Evolutionary conservation across 257 asterid genomes (phyloP).

Genomic region (Solanum sejunctum): DNA sequence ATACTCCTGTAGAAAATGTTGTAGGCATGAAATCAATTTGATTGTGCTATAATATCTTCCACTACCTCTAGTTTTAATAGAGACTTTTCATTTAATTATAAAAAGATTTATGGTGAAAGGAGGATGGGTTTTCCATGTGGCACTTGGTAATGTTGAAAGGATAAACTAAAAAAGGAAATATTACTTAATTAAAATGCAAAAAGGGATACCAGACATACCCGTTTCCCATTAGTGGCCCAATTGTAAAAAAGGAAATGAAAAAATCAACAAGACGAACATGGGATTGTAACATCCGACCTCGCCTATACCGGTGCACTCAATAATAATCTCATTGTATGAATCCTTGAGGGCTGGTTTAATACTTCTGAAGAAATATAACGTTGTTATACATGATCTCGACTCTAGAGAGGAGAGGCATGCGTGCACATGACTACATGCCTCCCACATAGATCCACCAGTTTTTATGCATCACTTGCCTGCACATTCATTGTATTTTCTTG

Average conservation of each 20-base stretch:
- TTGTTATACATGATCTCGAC: background rate
- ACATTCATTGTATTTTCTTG: background rate
- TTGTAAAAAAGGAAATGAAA: background rate
- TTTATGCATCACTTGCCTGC: background rate
- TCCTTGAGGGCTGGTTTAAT: background rate
- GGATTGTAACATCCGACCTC: background rate
- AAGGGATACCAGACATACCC: background rate
- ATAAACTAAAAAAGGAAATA: background rate
- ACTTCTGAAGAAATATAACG: background rate
- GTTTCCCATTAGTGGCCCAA: background rate
- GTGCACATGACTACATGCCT: background rate
- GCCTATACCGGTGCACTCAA: background rate
- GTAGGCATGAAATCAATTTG: background rate
- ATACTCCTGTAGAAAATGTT: background rate
- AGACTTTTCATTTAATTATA: background rate
- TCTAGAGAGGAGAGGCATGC: background rate
- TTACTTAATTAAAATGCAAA: background rate
- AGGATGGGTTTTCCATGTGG: background rate
- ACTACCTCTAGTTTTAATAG: background rate
- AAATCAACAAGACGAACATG: background rate
- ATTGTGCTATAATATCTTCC: background rate
- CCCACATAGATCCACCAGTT: background rate
- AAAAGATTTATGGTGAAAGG: background rate
- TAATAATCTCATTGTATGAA: background rate
- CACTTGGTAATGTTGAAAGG: background rate